phyloP scores from a whole-genome alignment of 495 filamentous ascomycete genomes.

The Penicillium longicatenatum region DNA sequence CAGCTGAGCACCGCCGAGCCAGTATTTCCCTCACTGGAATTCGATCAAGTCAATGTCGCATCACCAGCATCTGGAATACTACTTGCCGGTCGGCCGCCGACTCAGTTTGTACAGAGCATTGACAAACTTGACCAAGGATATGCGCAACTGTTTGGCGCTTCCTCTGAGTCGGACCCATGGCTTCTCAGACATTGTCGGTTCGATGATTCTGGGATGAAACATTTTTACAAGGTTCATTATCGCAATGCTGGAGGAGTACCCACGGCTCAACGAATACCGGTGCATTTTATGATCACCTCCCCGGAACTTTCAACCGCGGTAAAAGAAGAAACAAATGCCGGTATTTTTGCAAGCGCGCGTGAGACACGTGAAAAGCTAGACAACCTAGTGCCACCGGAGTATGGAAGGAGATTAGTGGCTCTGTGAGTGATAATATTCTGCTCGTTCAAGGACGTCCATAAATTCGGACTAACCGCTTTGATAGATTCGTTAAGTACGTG shows the following conservation, averaged over 20 bases:
- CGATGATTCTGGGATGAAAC: conserved; percentile 37
- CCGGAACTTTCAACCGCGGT: conserved; percentile 23
- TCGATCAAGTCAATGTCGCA: conserved; percentile 15
- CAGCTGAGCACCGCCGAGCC: conserved; percentile 11
- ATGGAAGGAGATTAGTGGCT: conserved; percentile 30
- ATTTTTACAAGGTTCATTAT: conserved; percentile 38
- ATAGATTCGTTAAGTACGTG: conserved; percentile 36
- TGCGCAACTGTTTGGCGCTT: conserved; percentile 38
- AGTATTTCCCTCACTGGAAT: conserved; percentile 17
- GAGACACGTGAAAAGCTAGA: conserved; percentile 32
- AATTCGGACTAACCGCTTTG: neutral
- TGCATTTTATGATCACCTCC: conserved; percentile 39
- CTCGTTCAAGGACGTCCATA: too few relatives aligned
- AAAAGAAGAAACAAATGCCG: conserved; percentile 29
- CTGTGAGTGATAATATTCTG: conserved; percentile 20
- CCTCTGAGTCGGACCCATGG: conserved; percentile 42
- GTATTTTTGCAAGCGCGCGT: conserved; percentile 21
- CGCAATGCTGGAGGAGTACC: conserved; percentile 43
- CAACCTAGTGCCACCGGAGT: conserved; percentile 28
- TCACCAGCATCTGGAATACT: conserved; percentile 23
- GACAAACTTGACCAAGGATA: conserved; percentile 35
- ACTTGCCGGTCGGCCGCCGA: conserved; percentile 19
- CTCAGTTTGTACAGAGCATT: conserved; percentile 37
- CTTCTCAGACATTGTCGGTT: conserved; percentile 40
- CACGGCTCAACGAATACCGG: conserved; percentile 32